phyloP scores from a whole-genome alignment of 768 basidiomycete species.

The Dacryopinax spathularia region DNA sequence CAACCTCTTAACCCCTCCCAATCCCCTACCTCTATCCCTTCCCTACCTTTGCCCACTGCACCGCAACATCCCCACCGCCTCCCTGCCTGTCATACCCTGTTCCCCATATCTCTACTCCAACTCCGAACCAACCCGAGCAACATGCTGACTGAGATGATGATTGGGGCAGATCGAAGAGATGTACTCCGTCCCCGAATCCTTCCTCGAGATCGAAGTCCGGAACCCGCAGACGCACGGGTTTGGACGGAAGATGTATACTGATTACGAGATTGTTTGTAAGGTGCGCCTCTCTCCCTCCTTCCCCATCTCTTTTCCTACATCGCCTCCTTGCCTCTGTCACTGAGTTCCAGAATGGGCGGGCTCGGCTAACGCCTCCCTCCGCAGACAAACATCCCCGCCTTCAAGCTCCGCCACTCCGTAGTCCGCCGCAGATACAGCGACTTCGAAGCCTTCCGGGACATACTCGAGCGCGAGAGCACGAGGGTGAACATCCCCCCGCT shows the following conservation, averaged over 20 bases:
- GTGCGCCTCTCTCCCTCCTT: constrained; percentile 29
- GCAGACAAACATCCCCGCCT: constrained; percentile 97
- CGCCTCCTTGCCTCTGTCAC: not conserved
- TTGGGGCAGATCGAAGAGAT: constrained; percentile 77
- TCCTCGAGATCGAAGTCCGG: constrained; percentile 91
- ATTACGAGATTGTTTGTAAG: constrained; percentile 97
- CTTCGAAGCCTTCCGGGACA: constrained; percentile 94
- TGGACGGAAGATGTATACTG: constrained; percentile 97
- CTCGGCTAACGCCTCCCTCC: not conserved
- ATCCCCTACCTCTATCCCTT: not conserved
- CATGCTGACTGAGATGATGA: constrained; percentile 10
- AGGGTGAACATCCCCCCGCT: constrained; percentile 95
- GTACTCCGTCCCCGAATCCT: constrained; percentile 95
- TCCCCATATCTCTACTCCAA: constrained; percentile 13
- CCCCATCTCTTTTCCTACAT: not conserved
- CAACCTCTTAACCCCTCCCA: not conserved
- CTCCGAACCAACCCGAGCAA: constrained; percentile 21
- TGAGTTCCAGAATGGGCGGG: not conserved
- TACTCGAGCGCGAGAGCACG: constrained; percentile 91
- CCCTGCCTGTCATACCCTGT: not conserved
- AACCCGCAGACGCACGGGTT: constrained; percentile 97
- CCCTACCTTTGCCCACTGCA: constrained; percentile 27
- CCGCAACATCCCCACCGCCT: constrained; percentile 16
- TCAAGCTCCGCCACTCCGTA: constrained; percentile 86
- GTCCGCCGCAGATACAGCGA: constrained; percentile 83